Conservation (phyloP, 768 basidiomycete species). For the Paxillus ammoniavirescens region DNA sequence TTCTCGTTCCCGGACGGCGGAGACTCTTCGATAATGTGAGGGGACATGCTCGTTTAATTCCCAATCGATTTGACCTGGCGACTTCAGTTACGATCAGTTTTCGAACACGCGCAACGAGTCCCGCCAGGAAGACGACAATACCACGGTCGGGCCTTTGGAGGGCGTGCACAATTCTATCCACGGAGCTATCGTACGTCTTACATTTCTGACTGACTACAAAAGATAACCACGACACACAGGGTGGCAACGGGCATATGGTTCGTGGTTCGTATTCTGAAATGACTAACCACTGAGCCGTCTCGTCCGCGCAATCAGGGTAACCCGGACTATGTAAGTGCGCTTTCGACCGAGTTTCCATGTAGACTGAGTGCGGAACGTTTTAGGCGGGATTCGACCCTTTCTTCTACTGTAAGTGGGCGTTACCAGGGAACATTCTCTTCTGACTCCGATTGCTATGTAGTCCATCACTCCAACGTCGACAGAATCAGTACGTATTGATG, state of each 20-base stretch:
- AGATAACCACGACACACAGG: conserved; percentile 9
- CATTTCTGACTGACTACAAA: background rate
- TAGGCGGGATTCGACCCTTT: conserved; percentile 27
- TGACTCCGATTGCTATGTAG: conserved; percentile 5
- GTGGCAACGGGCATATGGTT: conserved; percentile 29
- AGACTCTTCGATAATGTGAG: conserved; percentile 15
- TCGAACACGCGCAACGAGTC: conserved; percentile 25
- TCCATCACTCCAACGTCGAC: conserved; percentile 26
- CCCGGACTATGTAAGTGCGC: conserved; percentile 23
- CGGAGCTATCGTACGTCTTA: conserved; percentile 13
- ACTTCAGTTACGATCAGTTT: conserved; percentile 26
- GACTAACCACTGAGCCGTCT: background rate
- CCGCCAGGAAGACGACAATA: conserved; percentile 6
- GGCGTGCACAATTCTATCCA: conserved; percentile 20
- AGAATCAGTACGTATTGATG: conserved; percentile 15
- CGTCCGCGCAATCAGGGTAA: conserved; percentile 5
- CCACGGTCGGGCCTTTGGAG: conserved; percentile 20
- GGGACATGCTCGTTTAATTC: background rate
- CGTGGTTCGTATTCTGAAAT: background rate
- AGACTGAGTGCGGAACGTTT: background rate
- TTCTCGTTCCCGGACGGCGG: conserved; percentile 19
- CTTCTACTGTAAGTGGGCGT: conserved; percentile 20
- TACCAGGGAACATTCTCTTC: background rate
- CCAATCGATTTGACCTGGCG: background rate
- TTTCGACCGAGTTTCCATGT: background rate